Base-by-base conservation (phyloP, 1,139 yeast genomes). In the Candida anutae region DNA sequence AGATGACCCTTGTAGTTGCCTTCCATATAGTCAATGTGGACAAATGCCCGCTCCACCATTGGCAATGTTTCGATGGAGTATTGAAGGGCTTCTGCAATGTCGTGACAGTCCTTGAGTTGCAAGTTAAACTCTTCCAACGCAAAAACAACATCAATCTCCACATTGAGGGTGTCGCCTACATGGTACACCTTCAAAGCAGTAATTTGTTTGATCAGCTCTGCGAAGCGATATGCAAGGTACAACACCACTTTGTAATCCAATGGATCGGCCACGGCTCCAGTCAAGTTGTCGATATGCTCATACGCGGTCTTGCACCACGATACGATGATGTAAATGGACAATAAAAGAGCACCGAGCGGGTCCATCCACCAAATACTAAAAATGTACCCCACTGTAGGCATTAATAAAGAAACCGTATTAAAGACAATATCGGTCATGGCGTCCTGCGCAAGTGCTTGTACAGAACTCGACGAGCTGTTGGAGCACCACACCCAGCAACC, bases 371-470 rank as follows among this genome's bases (percentile, higher is more conserved):
- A 77, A 12, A 68, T 45, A 17, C 65, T 48, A 20, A 69, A 50
- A 18, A 51, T 42, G 35, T 65, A 60, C 4, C 90, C 90, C 0
- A 69, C 22, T 0, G 78, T 40, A 0, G 94, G 94, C 66, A 82
- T 78, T 13, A 80, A 41, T 24, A 82, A 62, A 2, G 90, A 80
- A 23, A 81, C 79, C 1, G 68, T 45, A 50, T 48, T 48, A 60
- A 82, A 82, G 3, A 80, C 68, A 24, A 81, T 72, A 50, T 82
- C 94, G 1, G 88, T 81, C 54, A 69, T 61, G 1, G 93, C 93
- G 53, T 82, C 94, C 47, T 80, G 90, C 2, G 90, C 85, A 31
- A 82, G 56, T 0, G 94, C 94, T 46, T 74, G 81, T 2, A 82
- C 80, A 0, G 87, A 74, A 11, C 81, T 72, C 9, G 85, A 77